Evolutionary conservation across 2,329 filamentous ascomycete genomes (phyloP).

Genomic region (Leptoxyphium fumago): DNA sequence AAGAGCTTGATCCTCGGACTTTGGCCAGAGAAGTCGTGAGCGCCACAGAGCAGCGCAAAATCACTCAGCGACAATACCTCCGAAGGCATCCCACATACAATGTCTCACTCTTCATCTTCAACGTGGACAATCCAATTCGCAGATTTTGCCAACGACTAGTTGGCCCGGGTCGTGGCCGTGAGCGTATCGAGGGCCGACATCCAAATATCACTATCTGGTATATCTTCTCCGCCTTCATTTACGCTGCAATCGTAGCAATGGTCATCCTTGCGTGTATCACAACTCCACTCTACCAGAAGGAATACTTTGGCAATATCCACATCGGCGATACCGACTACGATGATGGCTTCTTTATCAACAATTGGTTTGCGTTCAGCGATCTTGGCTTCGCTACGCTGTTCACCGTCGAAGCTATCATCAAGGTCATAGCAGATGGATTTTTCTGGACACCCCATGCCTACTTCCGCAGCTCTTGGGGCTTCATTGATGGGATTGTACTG

Average conservation of each 20-base stretch:
- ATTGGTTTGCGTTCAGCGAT: slow-evolving; percentile 95
- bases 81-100: slow-evolving; percentile 82
- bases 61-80: slow-evolving; percentile 82
- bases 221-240: slow-evolving; percentile 82
- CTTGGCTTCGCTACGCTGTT: slow-evolving; percentile 80
- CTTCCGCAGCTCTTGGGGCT: slow-evolving; percentile 88
- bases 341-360: slow-evolving; percentile 20
- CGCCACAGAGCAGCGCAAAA: slow-evolving; percentile 67
- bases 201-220: slow-evolving; percentile 89
- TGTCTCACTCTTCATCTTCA: slow-evolving; percentile 77
- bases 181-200: slow-evolving; percentile 77
- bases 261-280: slow-evolving; percentile 90
- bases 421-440: slow-evolving; percentile 87
- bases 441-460: slow-evolving; percentile 97
- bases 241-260: slow-evolving; percentile 90
- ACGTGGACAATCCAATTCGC: slow-evolving; percentile 61
- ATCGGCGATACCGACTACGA: neutral
- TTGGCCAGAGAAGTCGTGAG: slow-evolving; percentile 86
- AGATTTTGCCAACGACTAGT: slow-evolving; percentile 78
- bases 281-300: slow-evolving; percentile 83
- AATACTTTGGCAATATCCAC: slow-evolving; percentile 48
- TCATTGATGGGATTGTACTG: slow-evolving; percentile 84
- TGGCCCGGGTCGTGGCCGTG: slow-evolving; percentile 72
- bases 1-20: slow-evolving; percentile 66
- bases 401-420: slow-evolving; percentile 72